Evolutionary conservation across 768 basidiomycete species (phyloP), one percentile per base, ranked within the genome.

Genomic region (Sporobolomyces pararoseus): DNA sequence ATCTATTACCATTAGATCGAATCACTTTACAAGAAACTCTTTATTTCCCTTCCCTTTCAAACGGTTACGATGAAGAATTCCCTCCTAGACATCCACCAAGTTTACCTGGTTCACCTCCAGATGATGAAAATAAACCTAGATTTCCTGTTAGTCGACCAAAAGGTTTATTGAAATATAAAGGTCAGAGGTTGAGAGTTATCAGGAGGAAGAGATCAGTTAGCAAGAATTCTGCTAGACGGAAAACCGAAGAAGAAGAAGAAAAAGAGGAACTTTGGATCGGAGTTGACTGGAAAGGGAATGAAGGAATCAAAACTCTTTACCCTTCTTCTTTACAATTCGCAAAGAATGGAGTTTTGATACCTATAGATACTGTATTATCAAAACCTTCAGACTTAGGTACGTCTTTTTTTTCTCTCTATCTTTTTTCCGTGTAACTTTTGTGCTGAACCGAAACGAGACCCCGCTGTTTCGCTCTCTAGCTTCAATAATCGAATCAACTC

Each of bases 241-340:
- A n/a, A n/a, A n/a, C n/a, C n/a, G n/a, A n/a, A n/a, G 52, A 7
- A 42, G 19, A 51, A 35, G 23, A 34, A 9, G 51, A 34, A 35
- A 53, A 57, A 21, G 25, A 54, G 21, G 63, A 81, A 2, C 7
- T 69, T 6, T 83, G 83, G 80, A 85, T 90, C 32, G 90, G 87
- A 7, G 88, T 88, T 3, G 87, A 96, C 77, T 84, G 86, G n/a
- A 85, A 84, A 71, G 91, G 93, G 0, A 80, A 85, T n/a, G 87
- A 85, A 21, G 95, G 94, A 3, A 83, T 81, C 13, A 79, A 86
- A 77, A 81, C 50, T 75, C 77, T 39, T n/a, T n/a, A n/a, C n/a
- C n/a, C n/a, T n/a, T n/a, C n/a, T n/a, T n/a, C n/a, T n/a, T n/a
- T n/a, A n/a, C 81, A 83, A 58, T 81, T 85, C 52, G 88, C 86